Base-by-base conservation (phyloP, 192 early-diverging fungal species). In the Coemansia sp. region DNA sequence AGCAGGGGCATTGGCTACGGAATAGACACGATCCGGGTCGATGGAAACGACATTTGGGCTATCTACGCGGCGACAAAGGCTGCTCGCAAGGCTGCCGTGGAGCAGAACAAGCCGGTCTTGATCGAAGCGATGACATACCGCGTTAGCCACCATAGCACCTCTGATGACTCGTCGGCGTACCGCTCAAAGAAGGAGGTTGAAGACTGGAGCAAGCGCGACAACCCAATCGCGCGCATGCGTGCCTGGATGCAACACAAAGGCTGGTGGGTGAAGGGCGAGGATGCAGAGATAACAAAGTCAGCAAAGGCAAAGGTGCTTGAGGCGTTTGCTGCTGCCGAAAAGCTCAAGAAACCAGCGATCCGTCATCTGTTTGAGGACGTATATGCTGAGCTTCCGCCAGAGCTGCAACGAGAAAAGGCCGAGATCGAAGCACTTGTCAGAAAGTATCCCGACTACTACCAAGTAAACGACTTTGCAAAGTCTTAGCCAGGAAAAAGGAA, bases 41-140 rank as follows among this genome's bases (percentile, higher is more conserved):
- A 99, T 68, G 97, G 97, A 62, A 99, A 99, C 86, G 97, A 99
- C 74, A 89, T 95, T 23, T 91, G 96, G 94, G 96, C 96, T 6
- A 93, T 97, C n/a, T 98, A 97, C 73, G 94, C 94, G 63, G 95
- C 91, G 5, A 92, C 92, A 7, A 88, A 88, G 66, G 90, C 89
- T 30, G 96, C 97, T 4, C 86, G 95, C 60, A 77, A 90, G 58
- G 87, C 94, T 20, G 93, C 92, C 1, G 87, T 97, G 38, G 87
- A 89, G 36, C 85, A 94, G 66, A 85, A 91, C 74, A 88, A 88
- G 64, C 97, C 97, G 1, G 93, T 98, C 1, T 85, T 99, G 41
- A 93, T 99, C 46, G 97, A 99, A 81, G 93, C 97, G 20, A 91
- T 99, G 91, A 95, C 97, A 5, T 99, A 99, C 80, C 96, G 97